A percentile compares a stretch with the other conserved stretches of the same genome.
Conservation (phyloP, 2,329 filamentous ascomycete genomes). For the Beauveria sp. region DNA sequence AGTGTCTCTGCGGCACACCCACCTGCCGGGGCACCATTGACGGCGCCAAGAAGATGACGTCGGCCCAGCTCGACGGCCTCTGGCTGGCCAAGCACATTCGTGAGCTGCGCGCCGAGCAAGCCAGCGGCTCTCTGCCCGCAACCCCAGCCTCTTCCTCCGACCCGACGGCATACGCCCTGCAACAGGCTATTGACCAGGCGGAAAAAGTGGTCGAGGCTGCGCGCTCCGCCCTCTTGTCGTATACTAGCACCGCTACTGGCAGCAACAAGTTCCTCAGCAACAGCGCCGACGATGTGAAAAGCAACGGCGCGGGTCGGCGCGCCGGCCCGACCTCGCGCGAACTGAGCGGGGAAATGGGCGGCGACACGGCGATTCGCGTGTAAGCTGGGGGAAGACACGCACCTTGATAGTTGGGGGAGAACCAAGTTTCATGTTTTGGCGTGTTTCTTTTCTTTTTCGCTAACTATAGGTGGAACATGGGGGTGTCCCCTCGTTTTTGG, state of each 20-base stretch:
- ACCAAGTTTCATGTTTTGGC: background rate
- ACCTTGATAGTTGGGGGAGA: background rate
- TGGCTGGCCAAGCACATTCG: slow-evolving; percentile 58
- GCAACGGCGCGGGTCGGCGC: slow-evolving; percentile 23
- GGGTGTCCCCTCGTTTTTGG: background rate
- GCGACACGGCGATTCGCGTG: slow-evolving; percentile 39
- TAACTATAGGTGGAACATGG: background rate
- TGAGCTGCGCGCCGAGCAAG: slow-evolving; percentile 41
- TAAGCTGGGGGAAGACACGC: slow-evolving; percentile 11
- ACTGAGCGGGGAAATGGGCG: slow-evolving; percentile 54
- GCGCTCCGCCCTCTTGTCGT: slow-evolving; percentile 33
- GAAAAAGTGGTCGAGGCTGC: slow-evolving; percentile 41
- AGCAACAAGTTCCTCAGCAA: slow-evolving; percentile 15
- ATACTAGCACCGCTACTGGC: slow-evolving; percentile 20
- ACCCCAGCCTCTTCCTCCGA: slow-evolving; percentile 23
- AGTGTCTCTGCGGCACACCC: slow-evolving; percentile 52
- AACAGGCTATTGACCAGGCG: slow-evolving; percentile 35
- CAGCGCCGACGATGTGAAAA: slow-evolving; percentile 15
- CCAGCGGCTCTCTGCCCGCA: background rate
- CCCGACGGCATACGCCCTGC: slow-evolving; percentile 34
- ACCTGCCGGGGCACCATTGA: slow-evolving; percentile 54
- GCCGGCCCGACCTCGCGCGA: slow-evolving; percentile 47
- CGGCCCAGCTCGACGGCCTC: slow-evolving; percentile 45
- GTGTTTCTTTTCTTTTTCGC: too few relatives aligned
- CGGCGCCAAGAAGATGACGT: slow-evolving; percentile 54